These are phyloP conservation scores for Scedosporium apiospermum DNA, from an alignment of 2,329 filamentous ascomycete genomes.

Conservation along the genomic window DNA sequence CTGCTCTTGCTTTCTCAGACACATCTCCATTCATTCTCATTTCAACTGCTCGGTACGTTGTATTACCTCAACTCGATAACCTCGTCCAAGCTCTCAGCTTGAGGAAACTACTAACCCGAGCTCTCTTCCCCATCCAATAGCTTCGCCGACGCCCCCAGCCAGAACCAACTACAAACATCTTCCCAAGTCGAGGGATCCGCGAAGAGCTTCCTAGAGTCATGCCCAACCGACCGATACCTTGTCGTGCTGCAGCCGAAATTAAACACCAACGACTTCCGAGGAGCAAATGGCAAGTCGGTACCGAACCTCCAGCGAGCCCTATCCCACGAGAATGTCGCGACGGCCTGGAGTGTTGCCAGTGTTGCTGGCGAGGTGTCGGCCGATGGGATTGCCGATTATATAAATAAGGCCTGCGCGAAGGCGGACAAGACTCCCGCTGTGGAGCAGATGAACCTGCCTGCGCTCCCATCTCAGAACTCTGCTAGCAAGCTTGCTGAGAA, in stretches of 20 bases:
- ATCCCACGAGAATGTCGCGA: constrained; percentile 22
- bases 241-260: constrained; percentile 70
- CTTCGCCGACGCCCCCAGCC: constrained; percentile 22
- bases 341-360: constrained; percentile 43
- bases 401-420: constrained; percentile 35
- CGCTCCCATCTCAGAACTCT: constrained; percentile 29
- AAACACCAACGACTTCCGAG: constrained; percentile 55
- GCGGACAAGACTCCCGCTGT: constrained; percentile 27
- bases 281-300: constrained; percentile 22
- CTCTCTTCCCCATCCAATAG: constrained; percentile 16
- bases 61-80: constrained; percentile 6
- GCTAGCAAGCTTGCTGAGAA: constrained; percentile 36
- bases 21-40: constrained; percentile 85
- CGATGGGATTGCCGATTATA: constrained; percentile 30
- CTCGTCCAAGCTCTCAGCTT: not conserved
- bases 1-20: constrained; percentile 66
- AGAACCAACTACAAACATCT: constrained; percentile 36
- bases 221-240: constrained; percentile 68
- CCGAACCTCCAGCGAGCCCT: constrained; percentile 39
- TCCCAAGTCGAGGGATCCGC: constrained; percentile 31
- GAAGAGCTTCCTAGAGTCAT: constrained; percentile 48
- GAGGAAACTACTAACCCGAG: constrained; percentile 8
- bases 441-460: constrained; percentile 29
- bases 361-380: constrained; percentile 41
- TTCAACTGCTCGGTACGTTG: constrained; percentile 68